Evolutionary conservation across 1,284 basidiomycete genomes (phyloP).

Genomic region (Spongiforma sp.): DNA sequence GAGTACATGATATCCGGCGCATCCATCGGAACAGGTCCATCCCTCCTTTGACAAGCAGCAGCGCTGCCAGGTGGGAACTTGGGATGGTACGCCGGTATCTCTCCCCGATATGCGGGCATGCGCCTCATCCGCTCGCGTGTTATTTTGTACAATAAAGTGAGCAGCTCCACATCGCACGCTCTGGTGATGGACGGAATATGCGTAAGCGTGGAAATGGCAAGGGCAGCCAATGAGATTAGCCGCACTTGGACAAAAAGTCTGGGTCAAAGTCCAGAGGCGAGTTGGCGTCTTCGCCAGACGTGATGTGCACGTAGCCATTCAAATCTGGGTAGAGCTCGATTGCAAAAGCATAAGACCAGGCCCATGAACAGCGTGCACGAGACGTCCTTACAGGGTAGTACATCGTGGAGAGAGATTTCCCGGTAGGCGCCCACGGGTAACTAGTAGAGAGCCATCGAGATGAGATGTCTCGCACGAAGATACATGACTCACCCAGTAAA

Average conservation of each 20-base stretch:
- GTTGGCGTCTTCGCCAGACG: background rate
- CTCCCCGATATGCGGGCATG: background rate
- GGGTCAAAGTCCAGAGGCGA: background rate
- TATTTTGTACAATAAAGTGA: background rate
- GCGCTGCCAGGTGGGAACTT: background rate
- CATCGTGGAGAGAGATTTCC: background rate
- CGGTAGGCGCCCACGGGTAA: background rate
- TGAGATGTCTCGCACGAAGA: background rate
- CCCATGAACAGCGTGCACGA: background rate
- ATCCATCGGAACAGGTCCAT: background rate
- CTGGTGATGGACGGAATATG: background rate
- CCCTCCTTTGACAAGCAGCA: background rate
- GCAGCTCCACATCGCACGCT: background rate
- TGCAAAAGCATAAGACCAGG: background rate
- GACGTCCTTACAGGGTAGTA: background rate
- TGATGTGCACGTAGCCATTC: background rate
- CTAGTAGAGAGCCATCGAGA: background rate
- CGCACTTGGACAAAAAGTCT: background rate
- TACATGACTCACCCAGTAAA: background rate
- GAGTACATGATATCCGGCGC: background rate
- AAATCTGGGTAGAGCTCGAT: background rate
- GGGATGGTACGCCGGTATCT: background rate
- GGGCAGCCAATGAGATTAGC: background rate
- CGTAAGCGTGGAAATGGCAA: background rate
- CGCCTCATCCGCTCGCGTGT: background rate